Conservation (phyloP, 352 stramenopile species). For the Hyaloperonospora brassicae region DNA sequence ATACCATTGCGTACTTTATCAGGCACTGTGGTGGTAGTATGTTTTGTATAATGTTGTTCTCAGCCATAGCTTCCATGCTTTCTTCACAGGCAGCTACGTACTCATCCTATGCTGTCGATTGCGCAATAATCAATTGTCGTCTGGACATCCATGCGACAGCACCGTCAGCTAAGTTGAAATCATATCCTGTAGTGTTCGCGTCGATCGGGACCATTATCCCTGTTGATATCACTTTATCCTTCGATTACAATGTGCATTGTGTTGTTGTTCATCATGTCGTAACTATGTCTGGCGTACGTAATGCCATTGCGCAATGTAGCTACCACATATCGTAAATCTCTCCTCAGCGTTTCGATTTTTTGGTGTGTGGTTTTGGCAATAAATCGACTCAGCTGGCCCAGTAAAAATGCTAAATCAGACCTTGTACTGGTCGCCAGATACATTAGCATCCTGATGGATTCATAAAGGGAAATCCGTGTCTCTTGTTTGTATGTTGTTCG, state of each 20-base stretch:
- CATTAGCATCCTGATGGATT: conserved; percentile 18
- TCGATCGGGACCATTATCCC: background rate
- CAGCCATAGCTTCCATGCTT: background rate
- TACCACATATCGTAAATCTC: conserved; percentile 4
- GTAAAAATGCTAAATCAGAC: conserved; percentile 17
- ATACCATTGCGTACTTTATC: background rate
- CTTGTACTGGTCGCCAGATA: conserved; percentile 23
- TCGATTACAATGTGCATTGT: background rate
- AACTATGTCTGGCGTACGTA: conserved; percentile 1
- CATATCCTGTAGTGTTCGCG: background rate
- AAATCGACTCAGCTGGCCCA: conserved; percentile 22
- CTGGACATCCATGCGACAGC: background rate
- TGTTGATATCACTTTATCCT: background rate
- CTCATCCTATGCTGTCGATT: background rate
- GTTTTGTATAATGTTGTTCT: background rate
- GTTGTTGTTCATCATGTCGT: no score
- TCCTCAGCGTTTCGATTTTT: conserved; percentile 3
- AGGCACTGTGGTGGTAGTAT: background rate
- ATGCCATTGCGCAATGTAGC: background rate
- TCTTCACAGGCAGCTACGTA: conserved; percentile 1
- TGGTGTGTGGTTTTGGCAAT: conserved; percentile 7
- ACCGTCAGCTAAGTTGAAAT: background rate
- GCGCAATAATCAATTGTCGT: background rate
- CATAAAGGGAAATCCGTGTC: conserved; percentile 5
- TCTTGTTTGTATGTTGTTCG: background rate